A percentile compares a stretch with the other conserved stretches of the same genome.
These are phyloP conservation scores for Rhinocladiella similis DNA, from an alignment of 2,329 filamentous ascomycete species.

Conservation along the genomic window DNA sequence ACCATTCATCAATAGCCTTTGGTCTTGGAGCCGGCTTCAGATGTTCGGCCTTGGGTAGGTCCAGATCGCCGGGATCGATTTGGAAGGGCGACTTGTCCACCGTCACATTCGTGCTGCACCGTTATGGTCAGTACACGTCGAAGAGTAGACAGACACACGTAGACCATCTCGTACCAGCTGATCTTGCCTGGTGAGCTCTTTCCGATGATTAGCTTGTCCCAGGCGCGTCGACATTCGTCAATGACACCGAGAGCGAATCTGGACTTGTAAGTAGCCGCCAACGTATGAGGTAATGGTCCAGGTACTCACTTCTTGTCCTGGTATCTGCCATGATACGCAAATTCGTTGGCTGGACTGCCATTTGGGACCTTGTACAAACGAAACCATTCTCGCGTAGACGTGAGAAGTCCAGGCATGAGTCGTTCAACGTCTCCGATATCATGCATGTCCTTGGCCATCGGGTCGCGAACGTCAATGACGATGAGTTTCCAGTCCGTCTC, in stretches of 20 bases:
- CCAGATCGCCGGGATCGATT: neutral
- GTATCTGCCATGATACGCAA: neutral
- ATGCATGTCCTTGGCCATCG: slow-evolving; percentile 82
- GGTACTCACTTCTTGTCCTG: slow-evolving; percentile 59
- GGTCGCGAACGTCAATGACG: slow-evolving; percentile 85
- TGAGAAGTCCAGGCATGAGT: slow-evolving; percentile 82
- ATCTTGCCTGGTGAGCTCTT: neutral
- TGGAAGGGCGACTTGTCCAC: neutral
- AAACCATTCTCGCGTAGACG: slow-evolving; percentile 96
- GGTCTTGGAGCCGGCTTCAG: neutral
- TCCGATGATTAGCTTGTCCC: neutral
- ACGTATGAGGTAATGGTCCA: slow-evolving; percentile 82
- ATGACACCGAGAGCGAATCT: neutral
- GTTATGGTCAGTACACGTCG: too few species aligned
- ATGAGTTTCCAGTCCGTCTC: slow-evolving; percentile 99
- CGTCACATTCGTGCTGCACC: neutral
- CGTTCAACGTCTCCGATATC: slow-evolving; percentile 91
- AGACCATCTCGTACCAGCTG: neutral
- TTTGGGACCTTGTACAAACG: slow-evolving; percentile 97
- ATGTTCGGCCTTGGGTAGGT: neutral
- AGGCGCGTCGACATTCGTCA: neutral
- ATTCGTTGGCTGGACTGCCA: slow-evolving; percentile 47
- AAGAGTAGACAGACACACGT: too few species aligned
- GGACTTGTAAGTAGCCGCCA: neutral
- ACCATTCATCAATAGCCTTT: neutral